Evolutionary conservation across 1,284 basidiomycete genomes (phyloP), one percentile per base, ranked within the genome.

Genomic region (Trichosporon inkin): DNA sequence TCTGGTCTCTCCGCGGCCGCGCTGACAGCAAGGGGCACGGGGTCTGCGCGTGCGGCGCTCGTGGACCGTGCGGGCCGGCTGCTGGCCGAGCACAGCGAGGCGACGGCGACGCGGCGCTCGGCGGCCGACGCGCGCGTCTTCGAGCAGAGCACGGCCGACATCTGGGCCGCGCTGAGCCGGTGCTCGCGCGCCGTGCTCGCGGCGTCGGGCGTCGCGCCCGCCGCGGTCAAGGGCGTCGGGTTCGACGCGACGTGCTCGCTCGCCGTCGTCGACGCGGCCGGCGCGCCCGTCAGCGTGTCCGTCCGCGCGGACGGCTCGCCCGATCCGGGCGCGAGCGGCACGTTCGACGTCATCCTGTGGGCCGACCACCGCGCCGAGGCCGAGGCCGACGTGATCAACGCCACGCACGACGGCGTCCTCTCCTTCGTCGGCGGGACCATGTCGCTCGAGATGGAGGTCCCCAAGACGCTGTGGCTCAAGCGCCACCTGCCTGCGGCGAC

Each of bases 401-500:
- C 81, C 34, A 90, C 89, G 2, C 88, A 87, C 2, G 90, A 88
- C 57, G 83, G 87, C 36, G 92, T 97, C 39, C 82, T 99, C 65
- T 87, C 94, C 66, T 99, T 95, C 77, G 94, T 99, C 39, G 95
- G 95, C 24, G 92, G 92, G 54, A 92, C 86, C 36, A 97, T 99
- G 89, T 95, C 92, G 90, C 83, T 96, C 54, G 93, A 97, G 78
- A 96, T 97, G 93, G 93, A 96, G 78, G 86, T 95, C 47, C 93
- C 93, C 0, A 97, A 98, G 79, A 88, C 94, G 11, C 85, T 98
- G 35, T 99, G 95, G 95, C 82, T 99, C 49, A 96, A 94, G 78
- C 87, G 86, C 62, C 83, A 91, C 79, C 94, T 97, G 91, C 76
- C 84, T 2, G 73, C 84, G 0, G 80, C 84, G 13, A 81, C 81